Evolutionary conservation across 1,139 yeast species (phyloP), one percentile per base, ranked within the genome.

Genomic region (Diutina ranongensis): DNA sequence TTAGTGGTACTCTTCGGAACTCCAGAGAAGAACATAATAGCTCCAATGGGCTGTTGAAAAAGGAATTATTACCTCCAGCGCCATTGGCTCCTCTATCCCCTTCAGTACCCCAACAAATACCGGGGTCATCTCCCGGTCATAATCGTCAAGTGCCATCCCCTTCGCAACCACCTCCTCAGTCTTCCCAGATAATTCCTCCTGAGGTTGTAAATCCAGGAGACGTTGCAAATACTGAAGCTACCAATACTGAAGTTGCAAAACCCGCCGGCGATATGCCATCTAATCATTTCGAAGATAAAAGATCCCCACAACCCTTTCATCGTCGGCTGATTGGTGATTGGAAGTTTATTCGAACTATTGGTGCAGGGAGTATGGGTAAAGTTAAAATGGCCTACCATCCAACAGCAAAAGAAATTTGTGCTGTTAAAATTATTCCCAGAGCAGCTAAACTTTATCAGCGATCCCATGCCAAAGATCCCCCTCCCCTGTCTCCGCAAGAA

Each of bases 291-390:
- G 31, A 12, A 12, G 40, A 35, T 5, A 35, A 35, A 20, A 38
- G 25, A 25, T n/a, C 28, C 18, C 59, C 55, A 18, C 34, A 68
- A 50, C 88, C 82, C 54, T 83, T 83, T 56, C 89, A 88, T 60
- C 76, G 97, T 52, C 82, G 83, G 51, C 76, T 95, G 4, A 83
- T 92, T 47, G 99, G 98, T 16, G 97, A 94, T 54, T 92, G 98
- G 98, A 94, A 86, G 56, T 89, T 92, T 55, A 75, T 87, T 49
- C 88, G 88, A 60, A 88, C 97, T 1, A 86, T 92, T 45, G 99
- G 99, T 45, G 96, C 97, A 3, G 98, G 99, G 3, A 86, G 96
- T 1, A 92, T 94, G 98, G 99, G 99, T 48, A 94, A 92, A 62
- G 99, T 92, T 46, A 94, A 94, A 62, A 70, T 92, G 44, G 97